phyloP scores from a whole-genome alignment of 192 early-diverging fungal species.

The Gorgonomyces haynaldii region DNA sequence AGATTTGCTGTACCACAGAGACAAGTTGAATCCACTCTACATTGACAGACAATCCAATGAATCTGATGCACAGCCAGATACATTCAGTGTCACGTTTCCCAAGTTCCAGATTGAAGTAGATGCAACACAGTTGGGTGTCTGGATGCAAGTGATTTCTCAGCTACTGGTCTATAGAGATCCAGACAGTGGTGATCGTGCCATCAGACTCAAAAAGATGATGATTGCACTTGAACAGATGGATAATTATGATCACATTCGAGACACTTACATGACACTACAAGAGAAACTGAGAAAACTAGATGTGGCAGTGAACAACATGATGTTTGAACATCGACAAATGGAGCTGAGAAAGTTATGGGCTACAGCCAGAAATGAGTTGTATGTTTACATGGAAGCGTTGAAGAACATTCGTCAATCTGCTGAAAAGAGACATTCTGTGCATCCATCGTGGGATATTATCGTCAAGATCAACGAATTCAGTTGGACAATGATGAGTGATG shows the following conservation, averaged over 20 bases:
- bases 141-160: constrained; percentile 62
- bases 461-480: constrained; percentile 47
- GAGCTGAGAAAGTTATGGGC: constrained; percentile 1
- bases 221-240: constrained; percentile 67
- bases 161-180: constrained; percentile 78
- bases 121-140: constrained; percentile 68
- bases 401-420: constrained; percentile 38
- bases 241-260: constrained; percentile 40
- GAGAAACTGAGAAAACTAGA: constrained; percentile 41
- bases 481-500: constrained; percentile 66
- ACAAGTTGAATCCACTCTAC: constrained; percentile 59
- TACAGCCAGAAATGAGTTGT: constrained; percentile 46
- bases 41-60: constrained; percentile 28
- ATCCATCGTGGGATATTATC: constrained; percentile 47
- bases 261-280: constrained; percentile 48
- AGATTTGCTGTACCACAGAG: constrained; percentile 42
- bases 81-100: constrained; percentile 60
- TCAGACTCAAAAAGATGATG: constrained; percentile 62
- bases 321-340: no score
- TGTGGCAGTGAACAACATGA: constrained; percentile 10
- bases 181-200: constrained; percentile 55
- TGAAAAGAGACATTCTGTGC: constrained; percentile 38
- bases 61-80: constrained; percentile 35
- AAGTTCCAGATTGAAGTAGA: constrained; percentile 55
- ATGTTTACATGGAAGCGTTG: constrained; percentile 57